phyloP scores from a whole-genome alignment of 331 rosid genomes.

The Pyracantha coccinea region DNA sequence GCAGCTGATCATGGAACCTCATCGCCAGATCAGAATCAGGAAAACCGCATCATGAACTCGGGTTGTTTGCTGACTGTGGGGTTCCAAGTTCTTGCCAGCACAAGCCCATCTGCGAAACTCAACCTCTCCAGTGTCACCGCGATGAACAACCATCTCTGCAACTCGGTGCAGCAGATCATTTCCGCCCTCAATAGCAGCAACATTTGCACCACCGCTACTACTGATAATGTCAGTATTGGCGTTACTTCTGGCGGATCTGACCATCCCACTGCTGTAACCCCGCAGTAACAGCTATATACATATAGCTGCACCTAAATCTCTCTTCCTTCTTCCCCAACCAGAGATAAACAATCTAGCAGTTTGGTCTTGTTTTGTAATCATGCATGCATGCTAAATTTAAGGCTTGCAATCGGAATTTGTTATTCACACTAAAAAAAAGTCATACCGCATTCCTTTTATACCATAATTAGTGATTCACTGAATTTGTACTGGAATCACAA shows the following conservation, averaged over 20 bases:
- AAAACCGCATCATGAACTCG: not conserved
- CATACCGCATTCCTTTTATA: not conserved
- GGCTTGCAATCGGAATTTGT: not conserved
- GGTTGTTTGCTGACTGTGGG: constrained; percentile 74
- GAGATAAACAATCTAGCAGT: not conserved
- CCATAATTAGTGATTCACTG: not conserved
- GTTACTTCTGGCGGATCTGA: constrained; percentile 22
- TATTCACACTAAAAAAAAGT: not conserved
- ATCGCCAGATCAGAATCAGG: not conserved
- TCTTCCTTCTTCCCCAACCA: not conserved
- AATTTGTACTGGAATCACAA: not conserved
- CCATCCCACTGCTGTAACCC: constrained; percentile 10
- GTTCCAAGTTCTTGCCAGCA: constrained; percentile 72
- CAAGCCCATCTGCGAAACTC: constrained; percentile 71
- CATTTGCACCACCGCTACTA: not conserved
- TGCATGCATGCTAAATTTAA: not conserved
- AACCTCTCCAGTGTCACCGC: constrained; percentile 72
- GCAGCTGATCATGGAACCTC: not conserved
- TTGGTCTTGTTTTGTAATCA: not conserved
- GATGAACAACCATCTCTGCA: constrained; percentile 78
- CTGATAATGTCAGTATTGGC: constrained; percentile 7
- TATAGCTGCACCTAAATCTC: not conserved
- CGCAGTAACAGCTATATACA: constrained; percentile 12
- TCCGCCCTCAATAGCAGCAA: constrained; percentile 35
- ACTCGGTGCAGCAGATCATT: constrained; percentile 68